Evolutionary conservation across 257 asterid species (phyloP), one percentile per base, ranked within the genome.

Genomic region (Gentiana straminea): DNA sequence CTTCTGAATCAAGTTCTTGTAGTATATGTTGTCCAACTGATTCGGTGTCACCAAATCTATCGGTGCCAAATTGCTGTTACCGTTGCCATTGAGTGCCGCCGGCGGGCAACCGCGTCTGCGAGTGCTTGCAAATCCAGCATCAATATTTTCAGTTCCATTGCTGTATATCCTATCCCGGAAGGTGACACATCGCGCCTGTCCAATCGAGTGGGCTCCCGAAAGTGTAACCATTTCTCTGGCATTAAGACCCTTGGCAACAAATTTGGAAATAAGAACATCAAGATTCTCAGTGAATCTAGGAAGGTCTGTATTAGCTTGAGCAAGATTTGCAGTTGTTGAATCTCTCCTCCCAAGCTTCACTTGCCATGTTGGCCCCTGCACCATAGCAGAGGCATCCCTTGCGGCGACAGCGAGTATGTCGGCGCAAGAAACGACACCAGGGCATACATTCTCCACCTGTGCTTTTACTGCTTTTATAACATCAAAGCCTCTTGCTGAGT

Each of bases 331-430:
- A 1, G 59, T 64, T 24, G 72, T 70, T 13, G 80, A 67, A 35
- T 75, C 75, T 58, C 72, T 69, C 59, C 75, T 69, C 49, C 79
- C 73, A 32, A 69, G 72, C 49, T 69, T 62, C 44, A 70, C 77
- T 4, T 24, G 54, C 77, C 72, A 75, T 46, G 72, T 52, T n/a
- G 77, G 80, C 0, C 80, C 80, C 0, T 74, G 69, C 37, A 71
- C 72, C 33, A 53, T 51, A 47, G 55, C 65, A 2, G 72, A 65
- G 37, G 76, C 68, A 61, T 71, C 76, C 37, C 68, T 60, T 11
- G 69, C 66, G 10, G 72, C 72, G 2, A 61, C 52, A 5, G 72
- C 49, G 11, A 70, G 65, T 55, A 70, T 65, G 35, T 65, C 76
- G 6, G 72, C 65, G 46, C 76, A 65, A 5, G 72, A 65, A 33